Evolutionary conservation across 2,329 filamentous ascomycete species (phyloP).

Genomic region (Alternaria hordeiaustralica): DNA sequence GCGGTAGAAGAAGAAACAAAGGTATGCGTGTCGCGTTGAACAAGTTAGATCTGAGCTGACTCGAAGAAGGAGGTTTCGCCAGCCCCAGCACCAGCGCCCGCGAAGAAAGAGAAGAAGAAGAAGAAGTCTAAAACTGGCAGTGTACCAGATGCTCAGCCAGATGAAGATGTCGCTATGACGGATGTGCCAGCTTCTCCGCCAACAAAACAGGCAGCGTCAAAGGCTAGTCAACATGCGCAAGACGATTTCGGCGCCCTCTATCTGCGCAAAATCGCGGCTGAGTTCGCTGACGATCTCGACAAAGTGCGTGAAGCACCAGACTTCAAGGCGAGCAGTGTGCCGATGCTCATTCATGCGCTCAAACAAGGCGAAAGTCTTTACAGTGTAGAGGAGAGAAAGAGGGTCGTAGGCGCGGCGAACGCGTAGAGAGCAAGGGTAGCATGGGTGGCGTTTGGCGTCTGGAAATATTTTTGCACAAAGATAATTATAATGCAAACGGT

Average conservation of each 20-base stretch:
- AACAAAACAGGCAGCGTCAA: slow-evolving; percentile 5
- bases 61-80: slow-evolving; percentile 5
- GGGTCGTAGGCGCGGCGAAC: slow-evolving; percentile 40
- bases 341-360: slow-evolving; percentile 70
- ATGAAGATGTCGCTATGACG: slow-evolving; percentile 26
- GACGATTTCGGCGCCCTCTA: slow-evolving; percentile 69
- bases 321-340: slow-evolving; percentile 68
- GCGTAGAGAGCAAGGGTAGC: slow-evolving; percentile 2
- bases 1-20: slow-evolving; percentile 2
- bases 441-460: slow-evolving; percentile 24
- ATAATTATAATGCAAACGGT: background rate
- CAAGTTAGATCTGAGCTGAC: background rate
- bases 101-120: slow-evolving; percentile 24
- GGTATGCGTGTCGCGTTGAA: background rate
- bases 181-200: slow-evolving; percentile 19
- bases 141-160: slow-evolving; percentile 6
- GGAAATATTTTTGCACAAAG: background rate
- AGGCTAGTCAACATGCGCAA: slow-evolving; percentile 4
- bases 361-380: slow-evolving; percentile 72
- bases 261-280: slow-evolving; percentile 70
- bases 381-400: slow-evolving; percentile 59
- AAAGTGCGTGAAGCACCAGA: slow-evolving; percentile 72
- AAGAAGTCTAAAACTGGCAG: slow-evolving; percentile 3
- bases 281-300: slow-evolving; percentile 77
- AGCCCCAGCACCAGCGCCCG: slow-evolving; percentile 2